These are phyloP conservation scores for Colletotrichum endophyticum DNA, from an alignment of 2,329 filamentous ascomycete species.

Conservation along the genomic window DNA sequence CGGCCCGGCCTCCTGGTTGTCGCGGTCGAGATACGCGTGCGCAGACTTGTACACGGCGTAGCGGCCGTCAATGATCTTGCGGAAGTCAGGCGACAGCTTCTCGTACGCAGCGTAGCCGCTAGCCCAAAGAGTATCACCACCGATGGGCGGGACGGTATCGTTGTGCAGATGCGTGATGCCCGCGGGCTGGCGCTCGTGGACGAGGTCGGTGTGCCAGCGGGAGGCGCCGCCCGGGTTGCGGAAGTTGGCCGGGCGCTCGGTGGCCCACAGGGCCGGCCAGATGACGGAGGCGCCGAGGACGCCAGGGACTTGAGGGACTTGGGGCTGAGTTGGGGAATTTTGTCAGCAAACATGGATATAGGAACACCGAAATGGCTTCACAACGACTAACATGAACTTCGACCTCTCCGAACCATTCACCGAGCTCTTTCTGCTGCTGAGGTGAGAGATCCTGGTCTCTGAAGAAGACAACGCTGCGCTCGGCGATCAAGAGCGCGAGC, in stretches of 20 bases:
- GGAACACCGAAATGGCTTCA: too few species aligned
- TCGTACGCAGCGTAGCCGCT: conserved; percentile 75
- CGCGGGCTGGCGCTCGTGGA: conserved; percentile 73
- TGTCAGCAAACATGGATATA: not conserved
- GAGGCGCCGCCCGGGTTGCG: conserved; percentile 71
- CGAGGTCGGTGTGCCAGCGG: conserved; percentile 73
- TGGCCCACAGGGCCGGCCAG: conserved; percentile 72
- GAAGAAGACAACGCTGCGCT: conserved; percentile 71
- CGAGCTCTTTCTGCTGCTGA: conserved; percentile 67
- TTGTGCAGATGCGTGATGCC: conserved; percentile 75
- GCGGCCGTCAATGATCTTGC: conserved; percentile 71
- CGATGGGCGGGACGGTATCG: conserved; percentile 67
- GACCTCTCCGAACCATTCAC: conserved; percentile 67
- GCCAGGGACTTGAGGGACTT: conserved; percentile 74
- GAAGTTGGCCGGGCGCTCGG: conserved; percentile 65
- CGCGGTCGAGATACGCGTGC: conserved; percentile 70
- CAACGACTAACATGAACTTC: conserved; percentile 67
- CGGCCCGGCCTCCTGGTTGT: conserved; percentile 64
- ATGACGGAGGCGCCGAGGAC: conserved; percentile 69
- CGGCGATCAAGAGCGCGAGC: conserved; percentile 65
- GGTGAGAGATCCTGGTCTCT: conserved; percentile 66
- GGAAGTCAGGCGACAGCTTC: conserved; percentile 73
- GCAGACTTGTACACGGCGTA: conserved; percentile 69
- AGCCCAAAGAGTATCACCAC: conserved; percentile 77
- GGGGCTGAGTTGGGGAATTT: conserved; percentile 51